Conservation (phyloP, 2,329 filamentous ascomycete species). For the Akanthomyces muscarius region DNA sequence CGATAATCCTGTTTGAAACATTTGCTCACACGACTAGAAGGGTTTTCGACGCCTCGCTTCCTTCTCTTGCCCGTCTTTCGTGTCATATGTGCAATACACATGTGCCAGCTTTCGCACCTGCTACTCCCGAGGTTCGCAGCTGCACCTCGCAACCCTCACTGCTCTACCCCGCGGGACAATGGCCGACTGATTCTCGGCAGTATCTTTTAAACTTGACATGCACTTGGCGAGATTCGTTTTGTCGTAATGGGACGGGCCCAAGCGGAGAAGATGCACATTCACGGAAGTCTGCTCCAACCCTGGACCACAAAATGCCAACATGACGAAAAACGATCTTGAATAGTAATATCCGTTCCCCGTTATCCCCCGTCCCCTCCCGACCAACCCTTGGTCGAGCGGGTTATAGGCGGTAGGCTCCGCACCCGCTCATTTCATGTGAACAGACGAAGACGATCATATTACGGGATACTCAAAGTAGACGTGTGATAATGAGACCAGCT, state of each 20-base stretch:
- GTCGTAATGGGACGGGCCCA: background rate
- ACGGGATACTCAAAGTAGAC: conserved; percentile 13
- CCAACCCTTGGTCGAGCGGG: background rate
- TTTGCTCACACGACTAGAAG: conserved; percentile 13
- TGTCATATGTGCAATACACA: conserved; percentile 8
- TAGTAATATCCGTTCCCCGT: conserved; percentile 6
- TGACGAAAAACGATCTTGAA: conserved; percentile 2
- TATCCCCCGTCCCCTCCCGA: background rate
- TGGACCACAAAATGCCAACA: background rate
- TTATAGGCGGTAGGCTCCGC: conserved; percentile 10
- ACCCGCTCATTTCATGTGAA: conserved; percentile 14
- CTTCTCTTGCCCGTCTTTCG: background rate
- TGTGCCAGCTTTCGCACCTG: background rate
- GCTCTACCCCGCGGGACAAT: conserved; percentile 1
- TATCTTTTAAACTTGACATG: background rate
- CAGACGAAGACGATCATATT: conserved; percentile 15
- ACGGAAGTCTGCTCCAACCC: background rate
- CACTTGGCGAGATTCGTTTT: background rate
- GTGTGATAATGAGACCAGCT: conserved; percentile 4
- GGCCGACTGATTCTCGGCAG: background rate
- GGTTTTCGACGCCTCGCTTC: background rate
- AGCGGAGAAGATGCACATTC: background rate
- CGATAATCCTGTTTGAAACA: conserved; percentile 12
- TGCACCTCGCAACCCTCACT: background rate
- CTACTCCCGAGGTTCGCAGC: conserved; percentile 12